phyloP scores from a whole-genome alignment of 1,284 basidiomycete genomes.

The Trametes polyzona region DNA sequence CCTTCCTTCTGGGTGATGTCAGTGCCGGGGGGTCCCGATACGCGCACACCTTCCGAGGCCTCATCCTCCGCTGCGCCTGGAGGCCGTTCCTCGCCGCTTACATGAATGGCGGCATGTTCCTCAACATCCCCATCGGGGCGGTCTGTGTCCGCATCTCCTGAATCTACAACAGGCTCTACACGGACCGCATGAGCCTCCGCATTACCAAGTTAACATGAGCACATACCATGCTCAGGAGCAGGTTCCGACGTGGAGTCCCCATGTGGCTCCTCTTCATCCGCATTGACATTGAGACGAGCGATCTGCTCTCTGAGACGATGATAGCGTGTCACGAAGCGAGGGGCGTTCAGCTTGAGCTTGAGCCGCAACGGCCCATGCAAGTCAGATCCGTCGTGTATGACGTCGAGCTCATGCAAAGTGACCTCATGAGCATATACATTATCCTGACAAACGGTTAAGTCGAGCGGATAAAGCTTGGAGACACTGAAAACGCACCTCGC shows the following conservation, averaged over 20 bases:
- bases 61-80: too few species aligned
- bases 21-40: too few species aligned
- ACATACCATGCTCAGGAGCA: conserved; percentile 4
- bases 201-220: too few species aligned
- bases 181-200: neutral
- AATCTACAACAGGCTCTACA: too few species aligned
- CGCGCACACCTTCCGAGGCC: too few species aligned
- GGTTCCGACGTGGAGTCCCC: neutral
- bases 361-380: conserved; percentile 67
- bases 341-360: conserved; percentile 50
- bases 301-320: conserved; percentile 64
- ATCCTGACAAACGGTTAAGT: conserved; percentile 50
- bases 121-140: too few species aligned
- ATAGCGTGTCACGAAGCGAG: conserved; percentile 73
- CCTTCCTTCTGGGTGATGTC: too few species aligned
- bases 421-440: conserved; percentile 73
- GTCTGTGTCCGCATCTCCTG: too few species aligned
- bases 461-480: neutral
- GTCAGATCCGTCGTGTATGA: conserved; percentile 69
- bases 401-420: conserved; percentile 72
- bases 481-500: conserved; percentile 54
- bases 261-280: conserved; percentile 24
- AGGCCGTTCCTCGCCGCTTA: too few species aligned
- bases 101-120: too few species aligned
- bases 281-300: conserved; percentile 44